Conservation (phyloP, 805 yeast species). For the Sungouiella blattae region DNA sequence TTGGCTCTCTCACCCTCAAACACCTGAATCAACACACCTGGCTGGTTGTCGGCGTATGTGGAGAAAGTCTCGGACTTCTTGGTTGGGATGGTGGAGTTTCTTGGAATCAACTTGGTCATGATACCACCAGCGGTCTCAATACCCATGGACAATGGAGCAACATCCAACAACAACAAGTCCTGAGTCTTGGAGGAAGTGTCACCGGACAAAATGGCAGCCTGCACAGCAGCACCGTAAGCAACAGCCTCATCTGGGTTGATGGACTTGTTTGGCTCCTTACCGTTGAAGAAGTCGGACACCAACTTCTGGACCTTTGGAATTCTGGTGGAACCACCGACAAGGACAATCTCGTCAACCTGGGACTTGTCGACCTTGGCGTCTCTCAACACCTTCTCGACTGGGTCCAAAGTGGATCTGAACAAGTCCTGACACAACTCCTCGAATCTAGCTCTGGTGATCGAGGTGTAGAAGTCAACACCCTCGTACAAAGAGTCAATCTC, state of each 20-base stretch:
- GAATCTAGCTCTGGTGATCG: conserved; percentile 45
- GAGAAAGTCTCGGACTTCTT: conserved; percentile 96
- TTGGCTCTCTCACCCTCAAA: conserved; percentile 97
- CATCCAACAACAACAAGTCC: conserved; percentile 91
- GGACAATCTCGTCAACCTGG: conserved; percentile 44
- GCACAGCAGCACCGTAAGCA: conserved; percentile 84
- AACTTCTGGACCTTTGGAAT: conserved; percentile 49
- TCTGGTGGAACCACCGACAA: conserved; percentile 50
- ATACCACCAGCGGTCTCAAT: conserved; percentile 99
- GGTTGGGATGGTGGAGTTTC: conserved; percentile 97
- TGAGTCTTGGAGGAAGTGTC: conserved; percentile 63
- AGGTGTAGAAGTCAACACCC: conserved; percentile 47
- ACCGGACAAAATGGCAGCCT: conserved; percentile 97
- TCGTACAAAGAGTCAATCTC: conserved; percentile 48
- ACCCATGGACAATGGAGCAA: conserved; percentile 96
- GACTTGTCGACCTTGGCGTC: conserved; percentile 45
- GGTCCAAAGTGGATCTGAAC: conserved; percentile 45
- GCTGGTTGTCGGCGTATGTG: conserved; percentile 96
- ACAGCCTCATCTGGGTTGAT: conserved; percentile 51
- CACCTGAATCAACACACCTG: conserved; percentile 97
- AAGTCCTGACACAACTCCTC: conserved; percentile 46
- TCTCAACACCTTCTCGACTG: conserved; percentile 45
- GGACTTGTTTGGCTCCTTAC: conserved; percentile 47
- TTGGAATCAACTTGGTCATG: conserved; percentile 96
- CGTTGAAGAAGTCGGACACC: conserved; percentile 43